Percentiles rank a stretch among this genome's conserved stretches.
phyloP scores from a whole-genome alignment of 345 rosid genomes.

The Eucalyptus globulus region DNA sequence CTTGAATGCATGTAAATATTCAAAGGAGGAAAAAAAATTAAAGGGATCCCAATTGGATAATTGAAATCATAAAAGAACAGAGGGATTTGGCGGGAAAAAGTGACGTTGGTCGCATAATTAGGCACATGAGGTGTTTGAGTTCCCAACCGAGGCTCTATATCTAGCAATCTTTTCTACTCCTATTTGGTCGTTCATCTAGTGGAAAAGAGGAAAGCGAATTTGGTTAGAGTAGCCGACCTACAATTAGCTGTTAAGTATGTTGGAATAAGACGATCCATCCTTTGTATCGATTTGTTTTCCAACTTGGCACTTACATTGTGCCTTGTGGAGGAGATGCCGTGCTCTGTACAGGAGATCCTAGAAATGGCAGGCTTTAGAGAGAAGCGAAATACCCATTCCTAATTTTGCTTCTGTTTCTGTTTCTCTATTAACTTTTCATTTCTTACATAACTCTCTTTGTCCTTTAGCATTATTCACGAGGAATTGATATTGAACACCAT shows the following conservation, averaged over 20 bases:
- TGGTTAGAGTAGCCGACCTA: background rate
- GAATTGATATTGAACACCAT: background rate
- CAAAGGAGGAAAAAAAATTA: too few species aligned
- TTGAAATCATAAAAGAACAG: too few species aligned
- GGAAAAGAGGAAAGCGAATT: background rate
- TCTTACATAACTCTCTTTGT: too few species aligned
- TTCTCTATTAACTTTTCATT: background rate
- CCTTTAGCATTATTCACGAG: background rate
- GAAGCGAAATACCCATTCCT: background rate
- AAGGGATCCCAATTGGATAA: too few species aligned
- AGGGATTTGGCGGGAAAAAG: too few species aligned
- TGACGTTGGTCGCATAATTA: too few species aligned
- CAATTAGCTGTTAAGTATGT: background rate
- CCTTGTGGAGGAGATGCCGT: background rate
- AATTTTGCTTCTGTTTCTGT: too few species aligned
- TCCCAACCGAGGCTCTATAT: too few species aligned
- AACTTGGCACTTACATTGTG: background rate
- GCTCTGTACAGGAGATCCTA: background rate
- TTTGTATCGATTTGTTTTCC: background rate
- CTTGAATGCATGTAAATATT: too few species aligned
- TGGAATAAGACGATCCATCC: background rate
- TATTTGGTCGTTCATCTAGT: accelerated
- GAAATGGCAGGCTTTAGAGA: too few species aligned
- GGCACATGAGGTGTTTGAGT: too few species aligned
- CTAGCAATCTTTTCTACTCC: too few species aligned